Evolutionary conservation across 768 basidiomycete species (phyloP), one percentile per base, ranked within the genome.

Genomic region (Tylopilus sp.): DNA sequence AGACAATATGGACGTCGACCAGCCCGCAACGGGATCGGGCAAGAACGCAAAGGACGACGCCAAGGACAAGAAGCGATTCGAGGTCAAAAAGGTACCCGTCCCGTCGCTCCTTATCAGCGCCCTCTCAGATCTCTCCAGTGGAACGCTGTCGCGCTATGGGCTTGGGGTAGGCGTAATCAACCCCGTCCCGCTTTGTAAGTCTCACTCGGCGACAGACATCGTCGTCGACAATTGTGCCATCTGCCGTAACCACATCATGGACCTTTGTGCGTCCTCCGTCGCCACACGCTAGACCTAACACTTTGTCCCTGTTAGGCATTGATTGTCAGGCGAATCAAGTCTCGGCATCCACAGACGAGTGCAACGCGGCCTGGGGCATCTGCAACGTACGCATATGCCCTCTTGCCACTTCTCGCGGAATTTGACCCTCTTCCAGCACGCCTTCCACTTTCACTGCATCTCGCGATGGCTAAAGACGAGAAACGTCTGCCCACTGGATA

Each of bases 211-310:
- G 46, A 41, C 57, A 96, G 95, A 98, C 70, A 98, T 98, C 66
- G 94, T 97, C 55, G 96, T 98, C 53, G 96, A 98, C 74, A 99
- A 98, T 74, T 98, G 97, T 65, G 97, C 97, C 46, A 99, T 99
- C 76, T 99, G 97, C 80, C 85, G 94, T 72, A 98, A 98, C 71
- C 96, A 99, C 68, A 98, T 99, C 76, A 99, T 99, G 97, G 97
- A 99, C 72, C 87, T 98, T 41, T 99, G 97, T 98, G 63, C 64
- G 89, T 75, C 12, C 36, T 34, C 16, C 36, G 45, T 47, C 28
- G 4, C 29, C 10, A 31, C 46, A 26, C 31, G 41, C 28, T 41
- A 29, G 7, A 48, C 43, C 45, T 61, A 21, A 48, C 52, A 36
- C 19, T 36, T 29, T 53, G 50, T 48, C 42, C 28, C 43, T 38